A percentile compares a stretch with the other conserved stretches of the same genome.
Evolutionary conservation across 345 rosid species (phyloP).

Genomic region (Angophora floribunda): DNA sequence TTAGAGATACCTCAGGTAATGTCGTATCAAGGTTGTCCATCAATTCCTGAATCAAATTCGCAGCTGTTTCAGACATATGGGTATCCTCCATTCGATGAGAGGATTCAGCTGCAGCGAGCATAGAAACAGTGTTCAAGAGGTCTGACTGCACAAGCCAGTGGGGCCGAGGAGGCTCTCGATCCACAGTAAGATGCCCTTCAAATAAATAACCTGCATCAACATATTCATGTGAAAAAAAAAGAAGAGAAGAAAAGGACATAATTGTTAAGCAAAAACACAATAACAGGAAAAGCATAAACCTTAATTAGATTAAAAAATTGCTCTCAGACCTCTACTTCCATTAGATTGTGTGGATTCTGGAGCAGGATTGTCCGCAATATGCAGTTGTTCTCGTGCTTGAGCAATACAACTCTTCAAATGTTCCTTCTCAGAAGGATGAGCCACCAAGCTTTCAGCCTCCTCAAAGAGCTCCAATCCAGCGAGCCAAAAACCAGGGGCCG

Average conservation of each 20-base stretch:
- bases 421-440: slow-evolving; percentile 54
- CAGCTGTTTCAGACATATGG: slow-evolving; percentile 30
- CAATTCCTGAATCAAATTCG: slow-evolving; percentile 44
- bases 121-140: slow-evolving; percentile 48
- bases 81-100: slow-evolving; percentile 17
- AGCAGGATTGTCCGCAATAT: slow-evolving; percentile 22
- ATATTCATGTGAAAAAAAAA: background rate
- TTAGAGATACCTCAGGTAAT: slow-evolving; percentile 49
- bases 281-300: background rate
- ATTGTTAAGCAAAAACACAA: background rate
- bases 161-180: slow-evolving; percentile 91
- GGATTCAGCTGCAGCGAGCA: slow-evolving; percentile 47
- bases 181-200: slow-evolving; percentile 93
- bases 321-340: slow-evolving; percentile 29
- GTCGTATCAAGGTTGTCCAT: slow-evolving; percentile 41
- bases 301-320: background rate
- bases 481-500: slow-evolving; percentile 84
- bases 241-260: background rate
- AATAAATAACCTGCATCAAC: slow-evolving; percentile 62
- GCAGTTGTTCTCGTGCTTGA: slow-evolving; percentile 64
- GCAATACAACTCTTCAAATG: slow-evolving; percentile 55
- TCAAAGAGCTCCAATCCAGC: slow-evolving; percentile 68
- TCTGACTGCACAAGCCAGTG: slow-evolving; percentile 75
- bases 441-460: slow-evolving; percentile 36
- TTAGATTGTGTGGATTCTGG: slow-evolving; percentile 8